A percentile compares a stretch with the other conserved stretches of the same genome.
These are phyloP conservation scores for Petrea volubilis DNA, from an alignment of 257 asterid species.

Conservation along the genomic window DNA sequence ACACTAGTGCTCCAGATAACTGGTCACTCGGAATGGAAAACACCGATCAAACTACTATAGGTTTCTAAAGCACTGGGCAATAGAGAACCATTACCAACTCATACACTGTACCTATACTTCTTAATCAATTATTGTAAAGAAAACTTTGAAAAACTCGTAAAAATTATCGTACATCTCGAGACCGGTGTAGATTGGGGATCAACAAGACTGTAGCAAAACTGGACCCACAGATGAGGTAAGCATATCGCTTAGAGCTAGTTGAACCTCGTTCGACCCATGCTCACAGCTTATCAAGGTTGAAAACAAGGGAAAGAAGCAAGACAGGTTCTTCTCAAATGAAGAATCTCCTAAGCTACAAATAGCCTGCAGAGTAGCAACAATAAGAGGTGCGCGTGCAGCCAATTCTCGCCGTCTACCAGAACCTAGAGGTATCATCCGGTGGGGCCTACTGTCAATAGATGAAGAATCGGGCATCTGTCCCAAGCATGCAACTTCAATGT, in stretches of 20 bases:
- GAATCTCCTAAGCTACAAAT: conserved; percentile 72
- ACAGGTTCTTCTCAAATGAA: conserved; percentile 73
- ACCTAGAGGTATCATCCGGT: conserved; percentile 84
- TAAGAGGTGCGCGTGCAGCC: conserved; percentile 93
- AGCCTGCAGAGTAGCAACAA: conserved; percentile 85
- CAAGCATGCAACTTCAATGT: conserved; percentile 59
- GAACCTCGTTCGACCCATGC: conserved; percentile 95
- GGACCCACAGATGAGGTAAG: conserved; percentile 87
- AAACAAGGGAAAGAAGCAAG: conserved; percentile 74
- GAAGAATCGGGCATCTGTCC: conserved; percentile 49
- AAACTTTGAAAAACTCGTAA: conserved; percentile 19
- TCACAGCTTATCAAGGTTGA: conserved; percentile 88
- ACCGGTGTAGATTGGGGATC: too few species aligned
- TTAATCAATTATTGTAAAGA: conserved; percentile 32
- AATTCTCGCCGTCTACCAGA: conserved; percentile 84
- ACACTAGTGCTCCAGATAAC: conserved; percentile 43
- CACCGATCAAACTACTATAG: too few species aligned
- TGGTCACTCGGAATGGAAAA: too few species aligned
- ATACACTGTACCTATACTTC: conserved; percentile 45
- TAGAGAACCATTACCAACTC: conserved; percentile 33
- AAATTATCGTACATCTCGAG: conserved; percentile 50
- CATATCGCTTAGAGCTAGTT: conserved; percentile 81
- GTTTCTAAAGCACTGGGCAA: conserved; percentile 42
- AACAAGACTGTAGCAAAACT: conserved; percentile 44
- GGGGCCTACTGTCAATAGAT: conserved; percentile 41